Evolutionary conservation across 129 eudicot genomes (phyloP).

Genomic region (Lactuca saligna): DNA sequence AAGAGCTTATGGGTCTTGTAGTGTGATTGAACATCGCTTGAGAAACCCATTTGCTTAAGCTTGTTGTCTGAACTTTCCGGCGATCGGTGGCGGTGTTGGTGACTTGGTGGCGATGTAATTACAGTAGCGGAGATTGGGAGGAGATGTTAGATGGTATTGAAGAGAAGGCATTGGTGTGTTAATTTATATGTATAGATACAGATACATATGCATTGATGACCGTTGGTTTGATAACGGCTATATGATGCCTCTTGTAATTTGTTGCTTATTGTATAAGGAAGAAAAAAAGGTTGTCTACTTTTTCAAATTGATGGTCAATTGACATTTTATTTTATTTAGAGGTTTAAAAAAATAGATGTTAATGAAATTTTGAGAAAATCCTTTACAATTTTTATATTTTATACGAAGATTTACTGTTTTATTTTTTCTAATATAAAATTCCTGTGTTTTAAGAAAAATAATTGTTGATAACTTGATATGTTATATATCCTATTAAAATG

Average conservation of each 20-base stretch:
- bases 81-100: background rate
- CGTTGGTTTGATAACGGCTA: constrained; percentile 15
- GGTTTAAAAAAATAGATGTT: no score
- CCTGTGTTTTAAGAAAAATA: no score
- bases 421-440: no score
- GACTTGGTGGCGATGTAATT: background rate
- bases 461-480: no score
- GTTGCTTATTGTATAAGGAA: no score
- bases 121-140: background rate
- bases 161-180: background rate
- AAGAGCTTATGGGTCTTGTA: constrained; percentile 71
- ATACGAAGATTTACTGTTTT: no score
- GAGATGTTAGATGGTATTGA: background rate
- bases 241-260: background rate
- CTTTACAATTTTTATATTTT: no score
- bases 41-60: constrained; percentile 21
- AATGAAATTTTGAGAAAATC: no score
- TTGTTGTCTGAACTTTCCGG: constrained; percentile 7
- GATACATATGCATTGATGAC: background rate
- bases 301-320: no score
- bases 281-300: no score
- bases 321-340: no score
- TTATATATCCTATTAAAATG: no score
- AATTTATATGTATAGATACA: constrained; percentile 1
- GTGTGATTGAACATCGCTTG: constrained; percentile 38